A percentile compares a stretch with the other conserved stretches of the same genome.
Evolutionary conservation across 2,329 filamentous ascomycete genomes (phyloP).

Genomic region (Curvularia hawaiiensis): DNA sequence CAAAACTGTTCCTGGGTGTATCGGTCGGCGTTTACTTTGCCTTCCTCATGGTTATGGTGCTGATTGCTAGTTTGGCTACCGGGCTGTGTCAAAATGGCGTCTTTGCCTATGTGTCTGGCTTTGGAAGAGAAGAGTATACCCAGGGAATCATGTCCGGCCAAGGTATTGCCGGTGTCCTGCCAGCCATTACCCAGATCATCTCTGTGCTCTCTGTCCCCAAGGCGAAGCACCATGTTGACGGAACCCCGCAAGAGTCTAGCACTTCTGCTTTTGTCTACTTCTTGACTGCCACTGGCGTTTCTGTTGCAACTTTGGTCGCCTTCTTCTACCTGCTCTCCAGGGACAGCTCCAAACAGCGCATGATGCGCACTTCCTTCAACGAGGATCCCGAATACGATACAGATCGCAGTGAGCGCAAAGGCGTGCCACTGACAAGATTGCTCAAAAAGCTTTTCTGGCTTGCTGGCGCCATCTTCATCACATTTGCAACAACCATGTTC

Average conservation of each 20-base stretch:
- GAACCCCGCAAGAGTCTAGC: constrained; percentile 52
- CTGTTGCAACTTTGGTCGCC: constrained; percentile 69
- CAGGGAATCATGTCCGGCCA: constrained; percentile 97
- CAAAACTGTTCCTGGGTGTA: constrained; percentile 67
- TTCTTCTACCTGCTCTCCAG: constrained; percentile 75
- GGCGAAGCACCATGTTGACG: constrained; percentile 45
- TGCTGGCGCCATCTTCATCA: constrained; percentile 76
- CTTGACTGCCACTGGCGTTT: constrained; percentile 81
- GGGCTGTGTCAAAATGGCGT: constrained; percentile 92
- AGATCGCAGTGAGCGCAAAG: constrained; percentile 45
- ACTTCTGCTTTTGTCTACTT: constrained; percentile 90
- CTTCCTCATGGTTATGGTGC: constrained; percentile 84
- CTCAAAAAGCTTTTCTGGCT: constrained; percentile 81
- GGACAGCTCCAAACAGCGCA: constrained; percentile 41
- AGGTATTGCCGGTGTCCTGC: constrained; percentile 87
- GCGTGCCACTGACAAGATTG: constrained; percentile 67
- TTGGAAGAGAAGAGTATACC: constrained; percentile 85
- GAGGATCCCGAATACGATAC: constrained; percentile 32
- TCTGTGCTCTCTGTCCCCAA: constrained; percentile 72
- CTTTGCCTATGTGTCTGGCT: constrained; percentile 88
- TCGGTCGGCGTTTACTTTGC: constrained; percentile 72
- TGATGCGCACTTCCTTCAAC: constrained; percentile 28
- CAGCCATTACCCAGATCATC: constrained; percentile 83
- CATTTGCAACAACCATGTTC: constrained; percentile 87
- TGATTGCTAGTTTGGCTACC: constrained; percentile 76